Percentiles rank a stretch among this genome's conserved stretches.
These are phyloP conservation scores for Xylariaceae sp. DNA, from an alignment of 2,329 filamentous ascomycete genomes.

Conservation along the genomic window DNA sequence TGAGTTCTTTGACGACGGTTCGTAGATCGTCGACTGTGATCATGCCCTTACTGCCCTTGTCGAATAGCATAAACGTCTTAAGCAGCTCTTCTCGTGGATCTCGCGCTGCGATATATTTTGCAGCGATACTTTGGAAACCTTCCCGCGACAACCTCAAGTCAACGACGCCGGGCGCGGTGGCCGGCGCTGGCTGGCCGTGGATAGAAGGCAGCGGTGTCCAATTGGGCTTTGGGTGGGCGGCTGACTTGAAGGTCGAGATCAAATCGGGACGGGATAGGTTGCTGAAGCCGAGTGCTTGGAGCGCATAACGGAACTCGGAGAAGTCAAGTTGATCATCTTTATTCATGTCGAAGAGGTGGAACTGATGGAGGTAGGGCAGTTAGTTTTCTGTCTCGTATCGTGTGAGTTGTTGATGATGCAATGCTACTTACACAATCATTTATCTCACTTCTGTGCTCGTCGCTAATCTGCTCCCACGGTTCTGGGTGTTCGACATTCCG, in stretches of 20 bases:
- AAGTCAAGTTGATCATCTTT: slow-evolving; percentile 93
- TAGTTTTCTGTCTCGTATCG: neutral
- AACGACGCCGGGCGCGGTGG: slow-evolving; percentile 53
- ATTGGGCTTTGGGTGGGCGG: slow-evolving; percentile 65
- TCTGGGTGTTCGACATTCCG: slow-evolving; percentile 29
- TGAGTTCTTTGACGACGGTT: slow-evolving; percentile 81
- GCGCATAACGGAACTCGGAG: slow-evolving; percentile 94
- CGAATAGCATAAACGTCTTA: slow-evolving; percentile 88
- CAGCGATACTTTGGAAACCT: slow-evolving; percentile 70
- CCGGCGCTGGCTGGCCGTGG: slow-evolving; percentile 40
- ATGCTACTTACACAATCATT: slow-evolving; percentile 74
- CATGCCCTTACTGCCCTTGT: slow-evolving; percentile 83
- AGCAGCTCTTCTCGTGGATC: slow-evolving; percentile 89
- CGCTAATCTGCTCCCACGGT: slow-evolving; percentile 53
- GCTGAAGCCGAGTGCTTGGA: slow-evolving; percentile 84
- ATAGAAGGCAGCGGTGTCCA: slow-evolving; percentile 42
- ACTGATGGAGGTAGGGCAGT: slow-evolving; percentile 45
- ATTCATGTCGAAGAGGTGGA: slow-evolving; percentile 93
- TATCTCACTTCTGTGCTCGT: slow-evolving; percentile 90
- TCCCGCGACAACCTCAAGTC: slow-evolving; percentile 68
- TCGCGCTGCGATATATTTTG: slow-evolving; percentile 70
- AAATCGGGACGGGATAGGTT: slow-evolving; percentile 83
- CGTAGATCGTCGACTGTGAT: slow-evolving; percentile 86
- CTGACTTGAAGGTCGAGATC: slow-evolving; percentile 70
- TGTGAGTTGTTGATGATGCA: neutral